A percentile compares a stretch with the other conserved stretches of the same genome.
These are phyloP conservation scores for Penicillium goetzii DNA, from an alignment of 495 filamentous ascomycete species.

Conservation along the genomic window DNA sequence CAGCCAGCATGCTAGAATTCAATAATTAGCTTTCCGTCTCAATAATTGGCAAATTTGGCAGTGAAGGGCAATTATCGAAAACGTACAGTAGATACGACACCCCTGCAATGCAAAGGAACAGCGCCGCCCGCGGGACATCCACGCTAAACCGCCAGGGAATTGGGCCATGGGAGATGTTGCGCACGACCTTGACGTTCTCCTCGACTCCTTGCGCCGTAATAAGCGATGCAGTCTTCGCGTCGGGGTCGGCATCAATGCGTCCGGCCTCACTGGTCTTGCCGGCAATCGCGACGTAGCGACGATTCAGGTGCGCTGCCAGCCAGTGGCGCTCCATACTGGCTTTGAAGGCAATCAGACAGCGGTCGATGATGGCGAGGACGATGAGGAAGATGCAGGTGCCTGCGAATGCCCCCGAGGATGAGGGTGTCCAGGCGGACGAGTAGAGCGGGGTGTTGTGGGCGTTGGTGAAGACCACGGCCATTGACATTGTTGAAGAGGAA, in stretches of 20 bases:
- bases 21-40: not conserved
- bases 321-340: constrained; percentile 58
- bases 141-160: constrained; percentile 77
- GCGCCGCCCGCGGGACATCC: constrained; percentile 71
- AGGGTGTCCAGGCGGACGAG: constrained; percentile 73
- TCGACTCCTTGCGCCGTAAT: constrained; percentile 71
- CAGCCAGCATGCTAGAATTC: constrained; percentile 82
- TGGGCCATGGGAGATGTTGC: constrained; percentile 46
- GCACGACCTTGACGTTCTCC: constrained; percentile 72
- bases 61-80: not conserved
- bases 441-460: constrained; percentile 71
- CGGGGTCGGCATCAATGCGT: constrained; percentile 54
- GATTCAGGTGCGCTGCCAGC: constrained; percentile 66
- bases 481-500: constrained; percentile 27
- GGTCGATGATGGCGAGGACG: constrained; percentile 67
- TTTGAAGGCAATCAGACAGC: constrained; percentile 70
- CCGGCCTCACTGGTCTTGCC: constrained; percentile 62
- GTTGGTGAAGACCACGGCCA: constrained; percentile 63
- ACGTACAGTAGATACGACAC: constrained; percentile 88
- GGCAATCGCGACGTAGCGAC: constrained; percentile 74
- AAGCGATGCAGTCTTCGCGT: constrained; percentile 60
- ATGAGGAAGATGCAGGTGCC: constrained; percentile 88
- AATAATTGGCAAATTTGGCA: constrained; percentile 3
- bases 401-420: constrained; percentile 68
- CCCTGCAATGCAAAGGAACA: constrained; percentile 71